Base-by-base conservation (phyloP, 768 basidiomycete genomes). In the Lyophyllum decastes region DNA sequence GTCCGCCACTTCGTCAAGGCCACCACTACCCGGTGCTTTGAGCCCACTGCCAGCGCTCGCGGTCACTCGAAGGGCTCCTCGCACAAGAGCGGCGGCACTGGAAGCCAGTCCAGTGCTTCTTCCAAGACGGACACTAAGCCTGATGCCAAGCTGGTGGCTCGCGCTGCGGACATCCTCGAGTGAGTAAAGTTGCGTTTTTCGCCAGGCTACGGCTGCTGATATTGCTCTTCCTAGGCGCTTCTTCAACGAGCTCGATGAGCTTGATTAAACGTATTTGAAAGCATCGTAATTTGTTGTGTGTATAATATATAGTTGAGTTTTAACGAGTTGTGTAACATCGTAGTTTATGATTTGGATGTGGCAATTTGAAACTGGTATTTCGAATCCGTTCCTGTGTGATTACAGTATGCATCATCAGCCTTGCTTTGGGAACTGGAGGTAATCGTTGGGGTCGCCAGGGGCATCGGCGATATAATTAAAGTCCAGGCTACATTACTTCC, bases 231-330 rank as follows among this genome's bases (percentile, higher is more conserved):
- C 3, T 21, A 60, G 54, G 48, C 59, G 54, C 38, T 55, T 55
- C 59, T 60, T 55, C 45, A 38, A 44, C 45, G 59, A 60, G 44
- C 48, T 60, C 14, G 59, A 60, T 34, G 54, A 60, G 46, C 59
- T 60, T 41, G 59, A 60, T 41, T 60, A 55, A 55, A 50, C 49
- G 43, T 27, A 10, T 22, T 41, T 30, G 12, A 24, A 7, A 47
- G 26, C 26, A 5, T n/a, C 14, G 41, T 46, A 52, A 46, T 21
- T n/a, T n/a, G n/a, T n/a, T n/a, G 38, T 24, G 33, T 40, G 17
- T 58, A 53, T 19, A 6, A n/a, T 33, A 10, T 26, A n/a, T 34
- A 40, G 27, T n/a, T 33, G 17, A 27, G n/a, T 19, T 41, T 41
- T 25, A 25, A 34, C 12, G 27, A 22, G 24, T 43, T 44, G 17